Percentiles rank a stretch among this genome's conserved stretches.
These are phyloP conservation scores for Yamadazyma sp. DNA, from an alignment of 1,139 yeast genomes.

Conservation along the genomic window DNA sequence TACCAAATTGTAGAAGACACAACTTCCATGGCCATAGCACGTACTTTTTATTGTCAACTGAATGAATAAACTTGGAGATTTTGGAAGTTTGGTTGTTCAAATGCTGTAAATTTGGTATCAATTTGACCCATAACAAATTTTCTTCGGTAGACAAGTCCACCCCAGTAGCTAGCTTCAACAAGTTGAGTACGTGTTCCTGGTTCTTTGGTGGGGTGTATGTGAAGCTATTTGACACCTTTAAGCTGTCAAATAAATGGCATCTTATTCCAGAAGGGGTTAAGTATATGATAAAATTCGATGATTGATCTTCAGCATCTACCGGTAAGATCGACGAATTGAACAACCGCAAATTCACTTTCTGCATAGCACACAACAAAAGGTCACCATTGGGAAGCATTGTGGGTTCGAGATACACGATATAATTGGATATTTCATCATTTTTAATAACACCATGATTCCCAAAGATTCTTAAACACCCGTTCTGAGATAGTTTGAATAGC, in stretches of 20 bases:
- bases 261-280: slow-evolving; percentile 76
- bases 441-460: slow-evolving; percentile 50
- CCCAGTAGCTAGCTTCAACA: slow-evolving; percentile 57
- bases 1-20: slow-evolving; percentile 57
- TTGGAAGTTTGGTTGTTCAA: slow-evolving; percentile 66
- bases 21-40: slow-evolving; percentile 72
- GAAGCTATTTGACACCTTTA: slow-evolving; percentile 40
- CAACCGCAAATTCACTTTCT: slow-evolving; percentile 28
- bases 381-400: slow-evolving; percentile 55
- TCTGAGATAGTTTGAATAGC: slow-evolving; percentile 43
- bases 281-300: slow-evolving; percentile 50
- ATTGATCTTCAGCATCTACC: slow-evolving; percentile 16
- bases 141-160: slow-evolving; percentile 27
- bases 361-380: slow-evolving; percentile 32
- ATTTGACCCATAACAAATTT: slow-evolving; percentile 54
- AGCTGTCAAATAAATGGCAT: slow-evolving; percentile 55
- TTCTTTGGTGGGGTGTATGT: slow-evolving; percentile 52
- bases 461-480: slow-evolving; percentile 45
- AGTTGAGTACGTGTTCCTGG: slow-evolving; percentile 44
- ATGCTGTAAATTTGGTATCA: slow-evolving; percentile 67
- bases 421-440: slow-evolving; percentile 16
- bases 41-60: slow-evolving; percentile 54
- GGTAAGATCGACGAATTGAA: slow-evolving; percentile 28
- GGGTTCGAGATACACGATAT: slow-evolving; percentile 54
- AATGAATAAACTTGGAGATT: slow-evolving; percentile 54